Evolutionary conservation across 176 grass and related monocot species (phyloP).

Genomic region (Echinochloa phyllopogon): DNA sequence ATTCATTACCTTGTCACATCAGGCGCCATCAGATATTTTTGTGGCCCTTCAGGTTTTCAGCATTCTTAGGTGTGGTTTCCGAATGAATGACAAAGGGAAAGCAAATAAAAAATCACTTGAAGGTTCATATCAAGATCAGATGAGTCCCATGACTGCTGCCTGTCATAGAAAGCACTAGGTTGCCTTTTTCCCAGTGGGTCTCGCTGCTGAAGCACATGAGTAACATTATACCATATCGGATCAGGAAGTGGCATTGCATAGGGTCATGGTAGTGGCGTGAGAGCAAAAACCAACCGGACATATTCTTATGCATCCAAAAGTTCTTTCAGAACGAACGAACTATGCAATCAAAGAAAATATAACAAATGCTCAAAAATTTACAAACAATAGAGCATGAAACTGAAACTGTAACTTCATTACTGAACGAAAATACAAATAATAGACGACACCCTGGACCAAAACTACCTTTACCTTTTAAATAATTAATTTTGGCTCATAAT

Average conservation of each 20-base stretch:
- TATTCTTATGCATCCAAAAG: not conserved
- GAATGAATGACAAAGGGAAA: not conserved
- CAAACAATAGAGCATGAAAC: not conserved
- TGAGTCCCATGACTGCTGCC: conserved; percentile 22
- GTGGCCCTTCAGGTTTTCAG: not conserved
- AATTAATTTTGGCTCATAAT: not conserved
- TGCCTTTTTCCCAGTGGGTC: not conserved
- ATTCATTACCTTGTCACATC: conserved; percentile 33
- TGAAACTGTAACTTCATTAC: not conserved
- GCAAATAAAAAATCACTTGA: not conserved
- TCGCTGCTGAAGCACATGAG: not conserved
- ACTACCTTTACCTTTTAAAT: not conserved
- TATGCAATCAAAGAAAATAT: not conserved
- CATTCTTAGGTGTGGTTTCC: not conserved
- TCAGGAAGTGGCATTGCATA: not conserved
- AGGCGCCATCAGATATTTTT: conserved; percentile 22
- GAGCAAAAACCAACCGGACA: not conserved
- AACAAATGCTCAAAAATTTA: not conserved
- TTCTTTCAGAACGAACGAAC: not conserved
- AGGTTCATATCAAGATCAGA: not conserved
- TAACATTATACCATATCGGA: not conserved
- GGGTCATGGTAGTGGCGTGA: not conserved
- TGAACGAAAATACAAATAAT: conserved; percentile 9
- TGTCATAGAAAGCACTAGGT: not conserved
- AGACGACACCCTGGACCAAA: not conserved